These are phyloP conservation scores for Lepidium africanum DNA, from an alignment of 345 rosid species.

Conservation along the genomic window DNA sequence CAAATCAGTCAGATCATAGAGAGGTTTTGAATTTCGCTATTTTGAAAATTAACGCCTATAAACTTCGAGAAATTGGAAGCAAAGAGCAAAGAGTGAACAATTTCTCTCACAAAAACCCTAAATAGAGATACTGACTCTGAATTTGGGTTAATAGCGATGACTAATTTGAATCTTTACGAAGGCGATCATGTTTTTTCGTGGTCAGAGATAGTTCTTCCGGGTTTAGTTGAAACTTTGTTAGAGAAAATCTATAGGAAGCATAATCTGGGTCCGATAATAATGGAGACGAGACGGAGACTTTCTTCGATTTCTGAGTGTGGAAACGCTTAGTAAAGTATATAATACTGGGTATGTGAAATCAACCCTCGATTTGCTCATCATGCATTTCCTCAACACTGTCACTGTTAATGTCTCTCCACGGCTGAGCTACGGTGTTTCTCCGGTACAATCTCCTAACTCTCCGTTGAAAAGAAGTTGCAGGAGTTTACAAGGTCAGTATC, in stretches of 20 bases:
- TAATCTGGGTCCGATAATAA: neutral
- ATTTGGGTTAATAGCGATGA: neutral
- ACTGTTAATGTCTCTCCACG: neutral
- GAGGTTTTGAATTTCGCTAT: too few species aligned
- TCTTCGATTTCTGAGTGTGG: slow-evolving; percentile 24
- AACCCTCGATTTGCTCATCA: slow-evolving; percentile 17
- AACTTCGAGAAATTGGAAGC: neutral
- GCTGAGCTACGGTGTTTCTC: neutral
- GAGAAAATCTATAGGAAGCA: slow-evolving; percentile 29
- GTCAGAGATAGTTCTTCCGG: slow-evolving; percentile 13
- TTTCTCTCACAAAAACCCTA: neutral
- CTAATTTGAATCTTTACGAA: neutral
- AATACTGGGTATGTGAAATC: accelerated
- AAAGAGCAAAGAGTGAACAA: neutral
- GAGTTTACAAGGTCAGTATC: neutral
- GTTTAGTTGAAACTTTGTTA: slow-evolving; percentile 27
- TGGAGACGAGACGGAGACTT: slow-evolving; percentile 21
- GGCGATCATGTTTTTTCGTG: neutral
- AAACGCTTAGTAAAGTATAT: slow-evolving; percentile 11
- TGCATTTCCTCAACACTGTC: neutral
- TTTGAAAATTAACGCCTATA: neutral
- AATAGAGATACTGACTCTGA: neutral
- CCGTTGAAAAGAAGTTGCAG: neutral
- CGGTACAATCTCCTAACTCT: neutral
- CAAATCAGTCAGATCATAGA: too few species aligned